phyloP scores from a whole-genome alignment of 2,329 filamentous ascomycete genomes.

The Fusarium subtropicale region DNA sequence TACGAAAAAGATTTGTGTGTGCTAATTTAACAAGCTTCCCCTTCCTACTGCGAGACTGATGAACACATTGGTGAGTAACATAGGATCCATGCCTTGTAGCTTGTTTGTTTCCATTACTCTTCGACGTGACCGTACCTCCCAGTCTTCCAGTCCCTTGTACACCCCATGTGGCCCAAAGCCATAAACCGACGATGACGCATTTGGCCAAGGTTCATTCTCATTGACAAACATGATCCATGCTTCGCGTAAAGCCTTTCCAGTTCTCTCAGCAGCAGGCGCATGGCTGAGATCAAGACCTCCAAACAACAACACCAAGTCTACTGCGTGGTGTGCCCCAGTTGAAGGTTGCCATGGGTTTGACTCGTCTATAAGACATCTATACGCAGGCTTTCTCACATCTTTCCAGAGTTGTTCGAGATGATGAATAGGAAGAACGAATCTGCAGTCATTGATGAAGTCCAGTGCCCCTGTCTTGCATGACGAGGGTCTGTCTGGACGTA shows the following conservation, averaged over 20 bases:
- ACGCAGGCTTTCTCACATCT: slow-evolving; percentile 50
- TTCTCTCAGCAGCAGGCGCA: slow-evolving; percentile 49
- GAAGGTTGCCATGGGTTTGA: slow-evolving; percentile 61
- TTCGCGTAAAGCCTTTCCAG: slow-evolving; percentile 54
- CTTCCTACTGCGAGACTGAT: slow-evolving; percentile 47
- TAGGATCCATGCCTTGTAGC: slow-evolving; percentile 38
- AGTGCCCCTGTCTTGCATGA: slow-evolving; percentile 56
- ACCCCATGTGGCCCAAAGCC: slow-evolving; percentile 55
- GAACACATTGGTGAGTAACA: slow-evolving; percentile 47
- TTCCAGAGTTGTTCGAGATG: not conserved
- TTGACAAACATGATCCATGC: slow-evolving; percentile 56
- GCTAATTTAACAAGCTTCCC: slow-evolving; percentile 55
- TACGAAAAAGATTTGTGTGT: rapidly evolving
- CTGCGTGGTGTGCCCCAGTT: slow-evolving; percentile 59
- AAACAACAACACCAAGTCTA: slow-evolving; percentile 60
- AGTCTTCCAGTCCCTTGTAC: slow-evolving; percentile 48
- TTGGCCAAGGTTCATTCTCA: slow-evolving; percentile 53
- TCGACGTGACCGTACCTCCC: slow-evolving; percentile 28
- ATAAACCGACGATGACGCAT: not conserved
- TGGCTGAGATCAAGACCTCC: slow-evolving; percentile 54
- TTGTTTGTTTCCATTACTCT: slow-evolving; percentile 26
- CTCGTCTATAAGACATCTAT: slow-evolving; percentile 58
- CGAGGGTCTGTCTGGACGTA: slow-evolving; percentile 54
- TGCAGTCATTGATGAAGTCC: slow-evolving; percentile 53
- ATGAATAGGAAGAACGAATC: slow-evolving; percentile 48